These are phyloP conservation scores for Setaria viridis DNA, from an alignment of 202 grass and related monocot species.

Conservation along the genomic window DNA sequence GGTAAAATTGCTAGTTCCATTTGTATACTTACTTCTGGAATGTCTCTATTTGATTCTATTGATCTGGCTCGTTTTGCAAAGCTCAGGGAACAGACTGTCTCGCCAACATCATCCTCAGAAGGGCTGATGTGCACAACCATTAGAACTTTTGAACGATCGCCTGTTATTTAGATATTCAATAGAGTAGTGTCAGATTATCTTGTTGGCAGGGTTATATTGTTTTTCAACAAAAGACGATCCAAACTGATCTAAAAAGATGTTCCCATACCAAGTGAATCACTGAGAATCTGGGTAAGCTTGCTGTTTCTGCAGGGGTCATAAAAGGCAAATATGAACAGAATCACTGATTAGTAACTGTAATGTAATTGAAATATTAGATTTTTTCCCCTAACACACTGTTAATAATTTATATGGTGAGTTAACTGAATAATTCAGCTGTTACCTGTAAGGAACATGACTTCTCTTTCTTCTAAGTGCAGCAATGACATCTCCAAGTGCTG, in stretches of 20 bases:
- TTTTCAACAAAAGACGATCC: neutral
- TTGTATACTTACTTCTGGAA: constrained; percentile 67
- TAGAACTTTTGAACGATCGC: constrained; percentile 80
- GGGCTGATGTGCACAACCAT: constrained; percentile 93
- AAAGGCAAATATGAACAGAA: neutral
- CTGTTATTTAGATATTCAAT: constrained; percentile 48
- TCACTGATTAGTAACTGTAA: constrained; percentile 15
- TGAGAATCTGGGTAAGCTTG: constrained; percentile 95
- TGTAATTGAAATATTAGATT: constrained; percentile 27
- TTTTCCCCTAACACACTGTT: neutral
- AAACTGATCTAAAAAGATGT: neutral
- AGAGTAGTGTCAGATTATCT: constrained; percentile 19
- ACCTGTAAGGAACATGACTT: constrained; percentile 93
- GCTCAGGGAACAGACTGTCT: constrained; percentile 82
- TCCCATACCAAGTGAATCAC: constrained; percentile 80
- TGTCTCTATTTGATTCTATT: constrained; percentile 63
- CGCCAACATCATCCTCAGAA: constrained; percentile 69
- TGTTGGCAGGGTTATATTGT: neutral
- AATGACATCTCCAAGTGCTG: constrained; percentile 93
- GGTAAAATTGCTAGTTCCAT: constrained; percentile 20
- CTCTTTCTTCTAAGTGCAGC: constrained; percentile 81
- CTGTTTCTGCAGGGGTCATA: constrained; percentile 67
- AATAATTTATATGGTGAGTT: neutral
- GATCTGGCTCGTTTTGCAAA: constrained; percentile 84
- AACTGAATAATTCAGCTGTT: neutral